phyloP scores from a whole-genome alignment of 371 early-diverging fungal genomes.

The Blakeslea trispora region DNA sequence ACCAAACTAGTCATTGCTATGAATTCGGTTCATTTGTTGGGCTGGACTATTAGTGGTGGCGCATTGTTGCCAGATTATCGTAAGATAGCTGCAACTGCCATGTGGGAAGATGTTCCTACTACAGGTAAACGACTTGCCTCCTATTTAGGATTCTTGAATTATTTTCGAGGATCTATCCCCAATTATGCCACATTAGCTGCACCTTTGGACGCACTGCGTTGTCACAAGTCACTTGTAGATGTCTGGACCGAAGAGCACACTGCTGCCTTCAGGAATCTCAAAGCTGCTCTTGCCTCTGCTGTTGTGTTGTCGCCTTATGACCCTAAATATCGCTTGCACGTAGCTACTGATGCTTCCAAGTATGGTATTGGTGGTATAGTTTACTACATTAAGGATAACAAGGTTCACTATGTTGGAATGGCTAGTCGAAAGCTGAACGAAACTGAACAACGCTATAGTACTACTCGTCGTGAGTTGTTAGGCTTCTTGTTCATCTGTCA shows the following conservation, averaged over 20 bases:
- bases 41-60: constrained; percentile 8
- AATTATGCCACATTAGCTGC: constrained; percentile 12
- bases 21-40: neutral
- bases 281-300: constrained; percentile 6
- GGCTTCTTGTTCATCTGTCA: neutral
- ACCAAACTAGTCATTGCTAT: constrained; percentile 7
- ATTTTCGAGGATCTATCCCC: constrained; percentile 23
- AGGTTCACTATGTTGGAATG: constrained; percentile 5
- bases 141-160: constrained; percentile 25
- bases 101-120: constrained; percentile 1
- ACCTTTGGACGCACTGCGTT: constrained; percentile 24
- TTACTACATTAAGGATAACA: neutral
- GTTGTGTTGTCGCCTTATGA: constrained; percentile 3
- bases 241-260: constrained; percentile 9
- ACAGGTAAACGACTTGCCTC: constrained; percentile 13
- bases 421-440: neutral
- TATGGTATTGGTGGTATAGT: constrained; percentile 11
- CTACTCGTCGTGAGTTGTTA: constrained; percentile 6
- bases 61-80: constrained; percentile 10
- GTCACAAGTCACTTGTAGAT: neutral
- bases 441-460: constrained; percentile 1
- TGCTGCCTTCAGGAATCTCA: neutral
- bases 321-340: neutral
- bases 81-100: constrained; percentile 1
- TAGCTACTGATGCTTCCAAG: constrained; percentile 10